These are phyloP conservation scores for Eimeria acervulina DNA, from an alignment of 169 alveolate species.

Conservation along the genomic window DNA sequence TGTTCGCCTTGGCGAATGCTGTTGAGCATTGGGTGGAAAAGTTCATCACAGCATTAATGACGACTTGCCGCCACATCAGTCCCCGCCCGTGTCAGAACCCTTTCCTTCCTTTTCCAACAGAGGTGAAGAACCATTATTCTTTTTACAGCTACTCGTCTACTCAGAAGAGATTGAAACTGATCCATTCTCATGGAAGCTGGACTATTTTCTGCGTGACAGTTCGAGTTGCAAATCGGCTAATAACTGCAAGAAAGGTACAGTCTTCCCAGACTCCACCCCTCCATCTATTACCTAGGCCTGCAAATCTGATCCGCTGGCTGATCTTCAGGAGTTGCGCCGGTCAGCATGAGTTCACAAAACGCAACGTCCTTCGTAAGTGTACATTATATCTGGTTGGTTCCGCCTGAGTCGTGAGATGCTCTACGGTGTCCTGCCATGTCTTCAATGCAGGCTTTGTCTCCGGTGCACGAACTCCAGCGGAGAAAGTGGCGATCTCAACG, in stretches of 20 bases:
- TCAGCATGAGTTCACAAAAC: neutral
- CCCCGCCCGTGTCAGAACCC: neutral
- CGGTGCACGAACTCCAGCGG: neutral
- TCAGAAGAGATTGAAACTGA: neutral
- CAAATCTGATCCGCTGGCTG: neutral
- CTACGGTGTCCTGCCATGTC: neutral
- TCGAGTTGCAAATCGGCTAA: neutral
- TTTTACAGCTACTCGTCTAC: neutral
- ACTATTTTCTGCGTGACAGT: neutral
- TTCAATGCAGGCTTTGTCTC: neutral
- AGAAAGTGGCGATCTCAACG: neutral
- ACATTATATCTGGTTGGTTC: too few relatives aligned
- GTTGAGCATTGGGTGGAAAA: too few relatives aligned
- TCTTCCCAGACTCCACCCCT: neutral
- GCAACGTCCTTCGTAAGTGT: neutral
- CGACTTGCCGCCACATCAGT: neutral
- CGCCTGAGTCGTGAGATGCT: neutral
- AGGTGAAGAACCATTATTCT: neutral
- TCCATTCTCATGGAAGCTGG: neutral
- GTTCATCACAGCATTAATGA: neutral
- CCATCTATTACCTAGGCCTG: neutral
- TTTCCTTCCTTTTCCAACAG: neutral
- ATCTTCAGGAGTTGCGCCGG: too few relatives aligned
- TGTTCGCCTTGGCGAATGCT: neutral
- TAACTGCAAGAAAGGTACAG: neutral